Evolutionary conservation across 164 flowering plant species (phyloP), one percentile per base, ranked within the genome.

Genomic region (Hamamelis virginiana): DNA sequence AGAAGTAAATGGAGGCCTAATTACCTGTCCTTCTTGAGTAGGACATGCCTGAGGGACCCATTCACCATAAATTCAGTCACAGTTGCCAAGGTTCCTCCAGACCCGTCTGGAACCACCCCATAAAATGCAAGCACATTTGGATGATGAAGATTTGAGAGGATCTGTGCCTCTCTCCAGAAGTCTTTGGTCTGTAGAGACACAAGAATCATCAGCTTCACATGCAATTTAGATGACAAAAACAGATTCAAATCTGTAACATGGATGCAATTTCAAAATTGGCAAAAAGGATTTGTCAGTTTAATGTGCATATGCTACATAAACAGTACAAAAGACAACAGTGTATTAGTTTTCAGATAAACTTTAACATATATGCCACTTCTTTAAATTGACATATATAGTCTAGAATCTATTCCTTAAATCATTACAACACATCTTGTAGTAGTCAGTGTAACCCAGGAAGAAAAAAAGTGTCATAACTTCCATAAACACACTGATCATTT

Each of bases 101-200:
- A 57, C 16, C 91, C 87, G 81, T 88, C 92, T 5, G 83, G 89
- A 38, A 86, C 92, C 51, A 86, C 81, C 12, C 90, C 92, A 76
- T 88, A 88, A 66, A 88, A 88, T 43, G 92, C 89, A 63, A 86
- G 84, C 14, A 88, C 90, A 80, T 88, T 88, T 23, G 92, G 92
- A 76, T 88, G 92, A 68, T 88, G 92, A 25, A 88, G 84, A 56
- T 83, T 83, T 65, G 92, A 85, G 19, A 88, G 84, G 27, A 85
- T 86, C 11, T 69, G 73, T n/a, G 92, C 92, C 69, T 87, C 91
- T 66, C 88, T 80, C 91, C 91, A 87, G 75, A 87, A 85, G 69
- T 85, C 91, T 66, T 78, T 78, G 23, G 80, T 76, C 89, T 87
- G 70, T 13, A 64, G 50, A 14, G 66, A 13, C 55, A 70, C 67